phyloP scores from a whole-genome alignment of 148 eudicot species.

The Gaultheria prostrata region DNA sequence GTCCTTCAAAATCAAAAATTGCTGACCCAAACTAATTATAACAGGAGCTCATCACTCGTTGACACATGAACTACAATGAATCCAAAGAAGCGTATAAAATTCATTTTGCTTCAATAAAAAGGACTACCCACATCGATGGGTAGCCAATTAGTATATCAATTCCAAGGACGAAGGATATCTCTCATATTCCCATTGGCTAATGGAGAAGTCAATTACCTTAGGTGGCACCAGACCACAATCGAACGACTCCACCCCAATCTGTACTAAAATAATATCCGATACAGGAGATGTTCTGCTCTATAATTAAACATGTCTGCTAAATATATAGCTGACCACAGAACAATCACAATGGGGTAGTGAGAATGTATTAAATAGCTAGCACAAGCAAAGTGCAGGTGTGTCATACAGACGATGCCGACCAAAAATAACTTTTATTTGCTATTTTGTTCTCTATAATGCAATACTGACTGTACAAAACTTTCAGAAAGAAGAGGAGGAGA shows the following conservation, averaged over 20 bases:
- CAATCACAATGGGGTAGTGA: not conserved
- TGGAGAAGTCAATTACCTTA: not conserved
- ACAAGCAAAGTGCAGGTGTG: not conserved
- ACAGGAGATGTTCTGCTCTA: not conserved
- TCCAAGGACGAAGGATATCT: constrained; percentile 6
- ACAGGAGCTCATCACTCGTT: not conserved
- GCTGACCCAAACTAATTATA: not conserved
- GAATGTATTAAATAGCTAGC: not conserved
- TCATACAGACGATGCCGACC: not conserved
- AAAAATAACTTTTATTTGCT: not conserved
- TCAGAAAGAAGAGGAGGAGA: not conserved
- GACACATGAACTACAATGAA: not conserved
- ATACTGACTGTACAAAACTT: not conserved
- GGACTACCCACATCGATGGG: not conserved
- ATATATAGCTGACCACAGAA: not conserved
- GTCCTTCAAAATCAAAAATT: not conserved
- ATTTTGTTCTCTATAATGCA: not conserved
- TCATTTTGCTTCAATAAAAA: not conserved
- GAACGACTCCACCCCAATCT: not conserved
- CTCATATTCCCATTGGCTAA: not conserved
- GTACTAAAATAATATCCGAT: not conserved
- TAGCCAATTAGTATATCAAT: not conserved
- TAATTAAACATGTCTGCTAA: not conserved
- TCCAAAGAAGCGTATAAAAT: not conserved
- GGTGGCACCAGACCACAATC: constrained; percentile 5